phyloP scores from a whole-genome alignment of 805 yeast genomes.

The Candida saitoana region DNA sequence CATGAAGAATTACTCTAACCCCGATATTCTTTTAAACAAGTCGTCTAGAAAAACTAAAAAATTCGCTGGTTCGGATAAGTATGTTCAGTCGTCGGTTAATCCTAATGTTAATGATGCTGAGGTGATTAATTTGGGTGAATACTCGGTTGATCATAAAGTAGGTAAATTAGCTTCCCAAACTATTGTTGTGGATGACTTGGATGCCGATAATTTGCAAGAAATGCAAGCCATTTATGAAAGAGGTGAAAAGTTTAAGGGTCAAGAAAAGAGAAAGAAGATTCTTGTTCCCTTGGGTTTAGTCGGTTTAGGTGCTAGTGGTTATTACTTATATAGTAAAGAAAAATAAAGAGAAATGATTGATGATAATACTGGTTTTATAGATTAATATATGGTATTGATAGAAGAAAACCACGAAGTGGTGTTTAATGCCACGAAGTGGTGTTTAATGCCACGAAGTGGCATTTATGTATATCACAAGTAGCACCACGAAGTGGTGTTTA shows the following conservation, averaged over 20 bases:
- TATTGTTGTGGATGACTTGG: slow-evolving; percentile 34
- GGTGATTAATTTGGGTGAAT: slow-evolving; percentile 33
- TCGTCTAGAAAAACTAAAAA: slow-evolving; percentile 20
- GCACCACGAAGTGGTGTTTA: neutral
- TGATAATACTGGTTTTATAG: neutral
- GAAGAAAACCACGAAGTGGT: neutral
- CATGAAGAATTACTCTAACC: slow-evolving; percentile 30
- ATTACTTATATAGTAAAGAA: slow-evolving; percentile 15
- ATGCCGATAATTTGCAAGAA: slow-evolving; percentile 27
- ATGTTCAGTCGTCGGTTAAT: slow-evolving; percentile 38
- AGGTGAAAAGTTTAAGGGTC: slow-evolving; percentile 1
- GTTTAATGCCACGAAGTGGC: neutral
- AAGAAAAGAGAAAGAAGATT: slow-evolving; percentile 8
- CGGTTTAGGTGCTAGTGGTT: slow-evolving; percentile 30
- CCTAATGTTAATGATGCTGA: slow-evolving; percentile 36
- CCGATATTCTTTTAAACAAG: slow-evolving; percentile 8
- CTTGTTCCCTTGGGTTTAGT: slow-evolving; percentile 19
- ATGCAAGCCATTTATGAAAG: slow-evolving; percentile 4
- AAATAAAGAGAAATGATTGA: neutral
- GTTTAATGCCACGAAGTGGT: neutral
- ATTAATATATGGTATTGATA: no score
- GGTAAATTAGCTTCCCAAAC: slow-evolving; percentile 26
- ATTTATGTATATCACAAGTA: neutral
- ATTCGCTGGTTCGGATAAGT: slow-evolving; percentile 36
- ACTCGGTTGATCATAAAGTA: slow-evolving; percentile 33